These are phyloP conservation scores for Paramecium octaurelia DNA, from an alignment of 73 alveolate genomes.

Conservation along the genomic window DNA sequence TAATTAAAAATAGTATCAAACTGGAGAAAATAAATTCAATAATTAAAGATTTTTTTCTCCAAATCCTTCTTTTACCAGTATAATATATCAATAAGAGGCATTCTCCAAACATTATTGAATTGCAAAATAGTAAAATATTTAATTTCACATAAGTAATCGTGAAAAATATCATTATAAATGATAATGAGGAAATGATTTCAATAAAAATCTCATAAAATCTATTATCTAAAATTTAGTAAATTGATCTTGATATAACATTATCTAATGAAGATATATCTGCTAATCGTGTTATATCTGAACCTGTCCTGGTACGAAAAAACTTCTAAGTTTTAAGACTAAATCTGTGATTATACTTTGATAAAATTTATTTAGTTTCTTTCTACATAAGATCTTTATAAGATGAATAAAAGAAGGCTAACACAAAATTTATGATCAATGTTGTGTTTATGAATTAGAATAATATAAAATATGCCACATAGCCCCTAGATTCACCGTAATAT, in stretches of 20 bases:
- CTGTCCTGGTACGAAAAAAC: neutral
- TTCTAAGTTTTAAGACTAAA: neutral
- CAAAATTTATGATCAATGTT: neutral
- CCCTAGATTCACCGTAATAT: neutral
- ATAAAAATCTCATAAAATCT: neutral
- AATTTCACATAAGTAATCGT: neutral
- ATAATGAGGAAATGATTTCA: neutral
- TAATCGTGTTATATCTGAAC: neutral
- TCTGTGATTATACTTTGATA: neutral
- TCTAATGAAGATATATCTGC: neutral
- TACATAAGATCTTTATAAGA: neutral
- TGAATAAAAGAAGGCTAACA: slow-evolving; percentile 14
- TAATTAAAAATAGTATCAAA: neutral
- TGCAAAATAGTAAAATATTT: neutral
- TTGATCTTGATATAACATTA: neutral
- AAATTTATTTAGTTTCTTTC: neutral
- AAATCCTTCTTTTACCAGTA: neutral
- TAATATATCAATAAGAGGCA: neutral
- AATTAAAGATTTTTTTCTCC: neutral
- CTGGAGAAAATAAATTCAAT: neutral
- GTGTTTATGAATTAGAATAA: slow-evolving; percentile 18
- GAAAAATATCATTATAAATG: neutral
- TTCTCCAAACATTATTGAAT: neutral
- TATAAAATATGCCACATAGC: neutral
- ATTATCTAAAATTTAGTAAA: neutral